Conservation (phyloP, 352 stramenopile genomes). For the Phytopythium chamaehyphon region DNA sequence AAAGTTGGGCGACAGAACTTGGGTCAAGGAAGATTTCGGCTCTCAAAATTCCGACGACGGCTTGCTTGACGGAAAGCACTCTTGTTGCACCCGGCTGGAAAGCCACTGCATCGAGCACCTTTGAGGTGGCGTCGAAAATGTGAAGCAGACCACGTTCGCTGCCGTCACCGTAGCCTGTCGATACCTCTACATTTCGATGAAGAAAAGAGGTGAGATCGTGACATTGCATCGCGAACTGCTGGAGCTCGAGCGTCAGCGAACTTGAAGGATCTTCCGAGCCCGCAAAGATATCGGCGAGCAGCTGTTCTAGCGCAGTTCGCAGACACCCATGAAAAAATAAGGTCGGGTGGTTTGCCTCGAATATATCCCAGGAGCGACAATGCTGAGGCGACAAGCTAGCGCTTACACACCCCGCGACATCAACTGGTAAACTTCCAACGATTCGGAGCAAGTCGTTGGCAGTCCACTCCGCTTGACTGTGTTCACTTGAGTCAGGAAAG, state of each 20-base stretch:
- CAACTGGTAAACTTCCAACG: slow-evolving; percentile 11
- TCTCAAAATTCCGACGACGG: slow-evolving; percentile 21
- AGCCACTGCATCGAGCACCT: not conserved
- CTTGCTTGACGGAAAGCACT: slow-evolving; percentile 18
- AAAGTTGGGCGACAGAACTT: not conserved
- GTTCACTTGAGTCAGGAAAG: slow-evolving; percentile 2
- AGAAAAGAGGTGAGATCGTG: slow-evolving; percentile 27
- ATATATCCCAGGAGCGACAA: slow-evolving; percentile 12
- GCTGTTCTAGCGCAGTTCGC: slow-evolving; percentile 16
- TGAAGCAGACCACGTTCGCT: not conserved
- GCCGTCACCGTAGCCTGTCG: not conserved
- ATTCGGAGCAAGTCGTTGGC: slow-evolving; percentile 17
- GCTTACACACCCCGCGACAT: slow-evolving; percentile 26
- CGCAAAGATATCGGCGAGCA: slow-evolving; percentile 23
- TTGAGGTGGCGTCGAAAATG: slow-evolving; percentile 1
- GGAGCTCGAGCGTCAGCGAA: slow-evolving; percentile 15
- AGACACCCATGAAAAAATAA: slow-evolving; percentile 41
- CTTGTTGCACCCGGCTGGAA: slow-evolving; percentile 13
- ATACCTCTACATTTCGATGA: not conserved
- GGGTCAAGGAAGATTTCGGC: slow-evolving; percentile 21
- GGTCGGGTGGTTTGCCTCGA: slow-evolving; percentile 24
- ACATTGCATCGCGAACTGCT: slow-evolving; percentile 32
- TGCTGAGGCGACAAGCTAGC: slow-evolving; percentile 15
- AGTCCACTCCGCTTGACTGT: slow-evolving; percentile 9
- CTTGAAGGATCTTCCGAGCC: not conserved